phyloP scores from a whole-genome alignment of 2,329 filamentous ascomycete genomes.

The Fusarium pseudonygamai region DNA sequence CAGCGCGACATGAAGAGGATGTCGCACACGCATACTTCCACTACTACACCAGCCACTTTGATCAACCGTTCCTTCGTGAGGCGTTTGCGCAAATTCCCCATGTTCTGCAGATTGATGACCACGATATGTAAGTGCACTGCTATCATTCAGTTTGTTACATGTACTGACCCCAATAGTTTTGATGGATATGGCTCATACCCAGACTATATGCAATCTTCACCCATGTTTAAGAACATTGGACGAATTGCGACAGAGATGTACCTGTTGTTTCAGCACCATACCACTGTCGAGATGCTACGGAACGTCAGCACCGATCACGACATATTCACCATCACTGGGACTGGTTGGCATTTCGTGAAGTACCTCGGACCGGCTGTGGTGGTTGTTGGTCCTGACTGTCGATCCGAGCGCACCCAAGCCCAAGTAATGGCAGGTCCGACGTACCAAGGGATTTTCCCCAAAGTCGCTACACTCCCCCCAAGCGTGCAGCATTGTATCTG shows the following conservation, averaged over 20 bases:
- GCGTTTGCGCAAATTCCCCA: conserved; percentile 98
- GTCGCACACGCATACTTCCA: conserved; percentile 97
- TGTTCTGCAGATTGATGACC: conserved; percentile 91
- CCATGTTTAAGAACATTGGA: conserved; percentile 98
- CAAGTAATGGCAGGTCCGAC: conserved; percentile 96
- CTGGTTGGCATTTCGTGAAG: conserved; percentile 98
- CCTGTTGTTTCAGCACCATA: conserved; percentile 97
- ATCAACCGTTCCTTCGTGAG: conserved; percentile 92
- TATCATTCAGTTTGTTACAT: neutral
- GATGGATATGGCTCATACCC: conserved; percentile 98
- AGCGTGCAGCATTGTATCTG: conserved; percentile 97
- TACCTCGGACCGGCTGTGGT: conserved; percentile 92
- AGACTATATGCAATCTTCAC: conserved; percentile 96
- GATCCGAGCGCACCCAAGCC: conserved; percentile 88
- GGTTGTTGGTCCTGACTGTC: conserved; percentile 88
- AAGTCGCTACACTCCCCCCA: conserved; percentile 87
- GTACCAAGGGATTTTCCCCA: conserved; percentile 97
- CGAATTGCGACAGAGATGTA: conserved; percentile 98
- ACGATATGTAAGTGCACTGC: conserved; percentile 83
- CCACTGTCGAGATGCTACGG: conserved; percentile 90
- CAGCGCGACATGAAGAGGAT: conserved; percentile 93
- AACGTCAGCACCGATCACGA: conserved; percentile 89
- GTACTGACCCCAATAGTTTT: conserved; percentile 67
- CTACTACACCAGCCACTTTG: conserved; percentile 98
- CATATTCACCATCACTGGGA: conserved; percentile 96